Evolutionary conservation across 305 asterid species (phyloP).

Genomic region (Salvia sclarea): DNA sequence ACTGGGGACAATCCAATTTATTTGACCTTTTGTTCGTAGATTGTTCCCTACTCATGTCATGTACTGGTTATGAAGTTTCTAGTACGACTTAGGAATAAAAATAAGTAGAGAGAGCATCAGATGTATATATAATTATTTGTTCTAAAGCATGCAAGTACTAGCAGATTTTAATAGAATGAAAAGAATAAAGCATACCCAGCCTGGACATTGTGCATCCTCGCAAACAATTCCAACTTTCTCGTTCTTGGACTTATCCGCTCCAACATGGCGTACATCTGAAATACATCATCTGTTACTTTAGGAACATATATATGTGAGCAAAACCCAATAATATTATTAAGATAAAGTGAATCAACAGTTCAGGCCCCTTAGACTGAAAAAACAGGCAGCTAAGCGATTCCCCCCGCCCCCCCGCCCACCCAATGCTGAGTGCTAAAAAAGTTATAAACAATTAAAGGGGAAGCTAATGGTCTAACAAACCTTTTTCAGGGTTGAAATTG

Average conservation of each 20-base stretch:
- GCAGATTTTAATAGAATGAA: constrained; percentile 15
- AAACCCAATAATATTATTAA: constrained; percentile 10
- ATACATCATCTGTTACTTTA: constrained; percentile 27
- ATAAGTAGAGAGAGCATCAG: background rate
- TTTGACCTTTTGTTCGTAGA: background rate
- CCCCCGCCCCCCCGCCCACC: too few species aligned
- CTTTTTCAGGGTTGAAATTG: background rate
- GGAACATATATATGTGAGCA: constrained; percentile 16
- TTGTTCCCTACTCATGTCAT: background rate
- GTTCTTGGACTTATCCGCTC: constrained; percentile 96
- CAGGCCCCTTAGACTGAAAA: background rate
- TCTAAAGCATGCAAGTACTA: background rate
- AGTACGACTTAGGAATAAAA: background rate
- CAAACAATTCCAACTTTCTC: constrained; percentile 96
- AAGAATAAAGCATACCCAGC: constrained; percentile 72
- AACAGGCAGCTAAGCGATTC: background rate
- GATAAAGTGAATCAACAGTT: background rate
- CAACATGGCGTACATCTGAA: constrained; percentile 91
- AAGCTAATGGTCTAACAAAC: background rate
- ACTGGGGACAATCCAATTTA: background rate
- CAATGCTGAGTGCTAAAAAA: background rate
- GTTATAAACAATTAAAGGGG: background rate
- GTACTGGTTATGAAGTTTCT: background rate
- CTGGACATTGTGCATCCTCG: constrained; percentile 91
- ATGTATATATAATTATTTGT: background rate